Evolutionary conservation across 1,284 basidiomycete species (phyloP), one percentile per base, ranked within the genome.

Genomic region (Rhodofomes roseus): DNA sequence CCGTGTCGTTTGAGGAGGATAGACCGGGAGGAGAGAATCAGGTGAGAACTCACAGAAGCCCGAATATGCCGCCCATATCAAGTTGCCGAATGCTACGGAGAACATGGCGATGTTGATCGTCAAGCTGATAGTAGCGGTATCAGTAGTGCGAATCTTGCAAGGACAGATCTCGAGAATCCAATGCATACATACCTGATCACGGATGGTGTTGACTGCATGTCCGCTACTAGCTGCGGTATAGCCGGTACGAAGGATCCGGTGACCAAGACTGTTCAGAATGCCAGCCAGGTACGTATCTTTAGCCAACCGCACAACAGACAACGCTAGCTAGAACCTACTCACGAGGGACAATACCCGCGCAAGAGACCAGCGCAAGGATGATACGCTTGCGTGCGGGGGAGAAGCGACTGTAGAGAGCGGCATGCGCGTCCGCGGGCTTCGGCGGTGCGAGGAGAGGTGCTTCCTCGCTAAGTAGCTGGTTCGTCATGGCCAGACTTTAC

Each of bases 171-270:
- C 9, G 20, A 46, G 16, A 46, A 23, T 11, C 20, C 39, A 25
- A 11, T 7, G 20, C 27, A 41, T 51, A 37, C 78, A 60, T 72
- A 83, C 79, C 82, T 84, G 62, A 90, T 77, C 31, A 85, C 71
- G 12, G 77, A 65, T 0, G 75, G 76, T 0, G 83, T 81, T 0
- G 86, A 81, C 81, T 51, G 31, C 18, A 90, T 73, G 59, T 90
- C 87, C 22, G 72, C 68, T 0, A 84, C 79, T 63, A 91, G 84
- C 58, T 84, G 77, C 0, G 86, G 84, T 46, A 90, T 87, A 0
- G 82, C 79, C 0, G 88, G 89, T 2, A 87, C 76, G 70, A 90
- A 89, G 4, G 83, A 80, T 7, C 84, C 82, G 2, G 83, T 79
- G 1, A 87, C 81, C 68, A 90, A 84, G 36, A 87, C 87, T 90